Conservation (phyloP, 2,329 filamentous ascomycete genomes). For the Beauveria sp. region DNA sequence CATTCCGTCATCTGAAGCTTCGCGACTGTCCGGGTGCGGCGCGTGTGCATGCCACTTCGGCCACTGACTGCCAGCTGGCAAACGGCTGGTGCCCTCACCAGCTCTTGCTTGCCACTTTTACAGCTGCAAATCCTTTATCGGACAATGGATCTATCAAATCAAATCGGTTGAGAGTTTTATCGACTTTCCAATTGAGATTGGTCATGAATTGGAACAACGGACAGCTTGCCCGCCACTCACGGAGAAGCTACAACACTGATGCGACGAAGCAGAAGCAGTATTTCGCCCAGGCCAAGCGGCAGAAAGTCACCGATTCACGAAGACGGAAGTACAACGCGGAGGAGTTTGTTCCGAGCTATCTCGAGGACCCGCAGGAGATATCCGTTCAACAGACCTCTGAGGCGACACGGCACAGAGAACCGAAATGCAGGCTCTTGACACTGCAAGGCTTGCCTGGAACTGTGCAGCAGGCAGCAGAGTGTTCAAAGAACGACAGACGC, state of each 20-base stretch:
- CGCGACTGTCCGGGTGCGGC: not conserved
- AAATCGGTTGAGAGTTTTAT: not conserved
- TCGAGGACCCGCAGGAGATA: not conserved
- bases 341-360: constrained; percentile 22
- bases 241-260: constrained; percentile 26
- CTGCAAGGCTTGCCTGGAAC: not conserved
- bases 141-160: not conserved
- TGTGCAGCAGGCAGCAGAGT: not conserved
- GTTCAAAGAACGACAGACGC: not conserved
- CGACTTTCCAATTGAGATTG: not conserved
- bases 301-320: not conserved
- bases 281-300: constrained; percentile 25
- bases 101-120: not conserved
- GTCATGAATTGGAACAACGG: constrained; percentile 37
- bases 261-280: constrained; percentile 28
- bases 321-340: not conserved
- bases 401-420: not conserved
- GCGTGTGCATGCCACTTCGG: not conserved
- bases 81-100: not conserved
- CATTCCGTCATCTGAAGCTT: too few relatives aligned
- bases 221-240: constrained; percentile 28
- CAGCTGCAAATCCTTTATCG: not conserved
- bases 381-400: not conserved
- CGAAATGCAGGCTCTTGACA: not conserved
- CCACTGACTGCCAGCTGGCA: constrained; percentile 5